Evolutionary conservation across 2,329 filamentous ascomycete genomes (phyloP), one percentile per base, ranked within the genome.

Genomic region (Monosporascus ibericus): DNA sequence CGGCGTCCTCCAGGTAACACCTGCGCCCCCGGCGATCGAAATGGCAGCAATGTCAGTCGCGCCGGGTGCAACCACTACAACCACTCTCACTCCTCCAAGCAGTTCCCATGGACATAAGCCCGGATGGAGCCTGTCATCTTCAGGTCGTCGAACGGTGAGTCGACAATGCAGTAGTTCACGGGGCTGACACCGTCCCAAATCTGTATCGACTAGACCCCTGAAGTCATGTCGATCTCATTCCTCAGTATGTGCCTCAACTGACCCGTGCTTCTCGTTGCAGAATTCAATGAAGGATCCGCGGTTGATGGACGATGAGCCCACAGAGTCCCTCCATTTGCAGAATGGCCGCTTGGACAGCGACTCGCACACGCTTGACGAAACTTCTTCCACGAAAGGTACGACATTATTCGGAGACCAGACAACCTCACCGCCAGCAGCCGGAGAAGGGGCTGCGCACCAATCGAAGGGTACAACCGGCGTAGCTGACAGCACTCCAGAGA

Each of bases 21-120:
- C 55, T 50, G 58, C 61, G 52, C 56, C 52, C 53, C 56, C 51
- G 56, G 60, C 56, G 55, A 55, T 52, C 48, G 57, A 56, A 49
- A 82, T 81, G 79, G 74, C 79, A 62, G 72, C 76, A 64, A 74
- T 82, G 67, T 77, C 79, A 59, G 69, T 77, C 59, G 71, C 70
- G 59, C 73, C 75, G 55, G 73, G 74, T 56, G 71, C 75, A 17
- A 44, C 40, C 7, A 46, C 42, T 14, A 30, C 42, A 25, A 5
- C 42, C 5, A 72, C 75, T 46, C 67, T 81, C 54, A 75, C 73
- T 55, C 74, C 76, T 52, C 72, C 77, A 17, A 72, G 70, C 58
- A 79, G 75, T 63, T 74, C 73, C 51, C 73, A 81, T 63, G 78
- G 71, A 47, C 71, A 77, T 46, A 70, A 68, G 39, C 68, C 71